Conservation (phyloP, 805 yeast species). For the Candida krabiensis region DNA sequence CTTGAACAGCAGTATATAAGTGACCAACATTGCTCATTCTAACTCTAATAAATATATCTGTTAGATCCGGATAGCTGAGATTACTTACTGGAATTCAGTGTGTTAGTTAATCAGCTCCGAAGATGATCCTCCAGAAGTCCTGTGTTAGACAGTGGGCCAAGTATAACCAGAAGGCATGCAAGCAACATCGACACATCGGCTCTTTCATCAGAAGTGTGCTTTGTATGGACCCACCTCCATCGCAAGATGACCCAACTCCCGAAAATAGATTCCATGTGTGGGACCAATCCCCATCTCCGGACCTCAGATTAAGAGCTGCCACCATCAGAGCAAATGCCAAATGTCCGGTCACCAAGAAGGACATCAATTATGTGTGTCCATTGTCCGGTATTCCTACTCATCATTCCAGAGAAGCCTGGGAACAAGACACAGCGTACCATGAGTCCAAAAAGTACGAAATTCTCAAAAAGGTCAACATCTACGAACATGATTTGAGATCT, state of each 20-base stretch:
- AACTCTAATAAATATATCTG: too few relatives aligned
- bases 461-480: slow-evolving; percentile 83
- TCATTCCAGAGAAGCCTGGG: slow-evolving; percentile 88
- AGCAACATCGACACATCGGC: slow-evolving; percentile 26
- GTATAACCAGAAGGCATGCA: not conserved
- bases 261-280: slow-evolving; percentile 80
- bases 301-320: slow-evolving; percentile 87
- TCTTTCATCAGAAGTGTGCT: slow-evolving; percentile 37
- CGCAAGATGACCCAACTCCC: slow-evolving; percentile 65
- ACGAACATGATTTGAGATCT: slow-evolving; percentile 91
- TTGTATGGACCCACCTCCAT: slow-evolving; percentile 59
- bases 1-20: too few relatives aligned
- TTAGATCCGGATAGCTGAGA: too few relatives aligned
- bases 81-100: too few relatives aligned
- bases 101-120: too few relatives aligned
- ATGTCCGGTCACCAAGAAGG: slow-evolving; percentile 85
- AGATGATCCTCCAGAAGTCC: slow-evolving; percentile 15
- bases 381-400: slow-evolving; percentile 96
- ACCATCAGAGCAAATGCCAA: slow-evolving; percentile 81
- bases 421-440: slow-evolving; percentile 73
- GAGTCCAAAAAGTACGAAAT: slow-evolving; percentile 61
- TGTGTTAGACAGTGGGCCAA: slow-evolving; percentile 1
- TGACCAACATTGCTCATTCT: too few relatives aligned
- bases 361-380: slow-evolving; percentile 87
- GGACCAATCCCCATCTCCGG: slow-evolving; percentile 91